phyloP scores from a whole-genome alignment of 306 rosid genomes.

The Bauhinia variegata region DNA sequence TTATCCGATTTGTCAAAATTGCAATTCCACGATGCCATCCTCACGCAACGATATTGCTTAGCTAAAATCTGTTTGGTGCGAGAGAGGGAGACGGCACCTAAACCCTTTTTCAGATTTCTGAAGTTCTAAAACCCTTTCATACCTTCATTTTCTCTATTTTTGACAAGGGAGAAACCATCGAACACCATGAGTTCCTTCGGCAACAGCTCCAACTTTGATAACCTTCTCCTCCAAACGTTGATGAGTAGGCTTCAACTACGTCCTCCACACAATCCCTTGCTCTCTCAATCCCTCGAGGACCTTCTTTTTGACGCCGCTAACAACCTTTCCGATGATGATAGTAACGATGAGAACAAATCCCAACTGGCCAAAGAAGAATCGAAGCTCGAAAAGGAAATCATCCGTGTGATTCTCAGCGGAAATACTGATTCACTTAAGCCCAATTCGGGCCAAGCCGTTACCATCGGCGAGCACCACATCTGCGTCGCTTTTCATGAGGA shows the following conservation, averaged over 20 bases:
- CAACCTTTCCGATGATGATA: slow-evolving; percentile 43
- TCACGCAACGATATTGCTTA: no score
- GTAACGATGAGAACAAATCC: slow-evolving; percentile 40
- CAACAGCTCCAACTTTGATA: slow-evolving; percentile 56
- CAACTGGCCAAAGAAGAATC: slow-evolving; percentile 34
- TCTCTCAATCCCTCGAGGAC: slow-evolving; percentile 77
- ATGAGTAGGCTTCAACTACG: slow-evolving; percentile 77
- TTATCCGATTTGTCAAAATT: no score
- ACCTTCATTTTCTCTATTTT: not conserved
- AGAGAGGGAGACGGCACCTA: no score
- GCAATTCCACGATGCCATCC: no score
- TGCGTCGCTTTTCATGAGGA: slow-evolving; percentile 86
- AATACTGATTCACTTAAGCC: slow-evolving; percentile 64
- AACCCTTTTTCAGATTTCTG: not conserved
- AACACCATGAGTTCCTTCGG: slow-evolving; percentile 60
- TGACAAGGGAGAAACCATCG: slow-evolving; percentile 4
- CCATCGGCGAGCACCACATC: slow-evolving; percentile 73
- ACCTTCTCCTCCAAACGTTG: slow-evolving; percentile 66
- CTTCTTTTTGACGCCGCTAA: slow-evolving; percentile 56
- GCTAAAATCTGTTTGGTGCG: no score
- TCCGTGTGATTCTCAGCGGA: slow-evolving; percentile 63
- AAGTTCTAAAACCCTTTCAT: slow-evolving; percentile 31
- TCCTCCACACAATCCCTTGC: slow-evolving; percentile 47
- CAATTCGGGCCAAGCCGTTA: slow-evolving; percentile 85
- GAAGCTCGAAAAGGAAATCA: slow-evolving; percentile 62